Percentiles rank a stretch among this genome's conserved stretches.
Conservation (phyloP, 2,329 filamentous ascomycete genomes). For the Stachybotrys chartarum region DNA sequence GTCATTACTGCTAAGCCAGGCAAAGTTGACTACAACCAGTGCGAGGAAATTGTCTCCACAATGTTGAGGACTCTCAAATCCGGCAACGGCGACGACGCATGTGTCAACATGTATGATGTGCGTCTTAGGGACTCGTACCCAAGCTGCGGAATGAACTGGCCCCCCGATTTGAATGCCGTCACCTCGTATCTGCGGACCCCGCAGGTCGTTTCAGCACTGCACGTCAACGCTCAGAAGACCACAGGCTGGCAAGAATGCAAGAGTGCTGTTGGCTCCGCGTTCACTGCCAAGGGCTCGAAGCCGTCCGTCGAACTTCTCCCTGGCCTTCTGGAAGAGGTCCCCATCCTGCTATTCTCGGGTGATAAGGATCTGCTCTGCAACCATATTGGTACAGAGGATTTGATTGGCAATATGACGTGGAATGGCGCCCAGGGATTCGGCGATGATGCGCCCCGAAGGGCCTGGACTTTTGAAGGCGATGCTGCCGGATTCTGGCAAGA, state of each 20-base stretch:
- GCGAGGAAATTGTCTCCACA: conserved; percentile 69
- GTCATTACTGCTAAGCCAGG: conserved; percentile 39
- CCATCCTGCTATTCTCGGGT: conserved; percentile 83
- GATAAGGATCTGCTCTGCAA: conserved; percentile 96
- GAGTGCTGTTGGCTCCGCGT: conserved; percentile 66
- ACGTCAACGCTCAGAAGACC: conserved; percentile 74
- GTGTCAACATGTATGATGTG: conserved; percentile 96
- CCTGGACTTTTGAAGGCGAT: conserved; percentile 91
- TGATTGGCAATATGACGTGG: conserved; percentile 89
- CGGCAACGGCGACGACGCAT: conserved; percentile 49
- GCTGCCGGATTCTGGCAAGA: conserved; percentile 88
- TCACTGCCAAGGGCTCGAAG: conserved; percentile 62
- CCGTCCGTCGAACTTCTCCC: conserved; percentile 72
- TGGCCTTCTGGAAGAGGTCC: conserved; percentile 67
- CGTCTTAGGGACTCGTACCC: conserved; percentile 73
- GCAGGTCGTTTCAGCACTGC: conserved; percentile 75
- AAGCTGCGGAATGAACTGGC: conserved; percentile 97
- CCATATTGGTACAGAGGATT: conserved; percentile 82
- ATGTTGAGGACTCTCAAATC: conserved; percentile 61
- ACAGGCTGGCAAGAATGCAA: conserved; percentile 91
- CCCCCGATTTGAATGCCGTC: conserved; percentile 71
- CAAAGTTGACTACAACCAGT: conserved; percentile 59
- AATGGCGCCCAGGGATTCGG: conserved; percentile 90
- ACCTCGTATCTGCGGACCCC: conserved; percentile 75
- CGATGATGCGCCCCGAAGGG: conserved; percentile 82